Conservation (phyloP, 805 yeast species). For the Wickerhamia fluorescens region DNA sequence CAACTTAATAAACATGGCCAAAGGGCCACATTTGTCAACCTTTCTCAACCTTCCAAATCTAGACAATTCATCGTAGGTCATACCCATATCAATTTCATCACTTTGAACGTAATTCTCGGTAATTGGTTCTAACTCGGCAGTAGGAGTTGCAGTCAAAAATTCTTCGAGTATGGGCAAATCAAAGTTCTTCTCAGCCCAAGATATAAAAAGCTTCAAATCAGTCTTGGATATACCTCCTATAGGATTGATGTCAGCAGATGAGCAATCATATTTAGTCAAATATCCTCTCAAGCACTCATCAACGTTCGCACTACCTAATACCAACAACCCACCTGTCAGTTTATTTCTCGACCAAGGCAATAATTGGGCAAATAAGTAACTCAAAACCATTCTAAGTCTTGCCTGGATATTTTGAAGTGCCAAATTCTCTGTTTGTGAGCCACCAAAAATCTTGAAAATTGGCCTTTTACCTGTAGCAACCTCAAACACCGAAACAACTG, state of each 20-base stretch:
- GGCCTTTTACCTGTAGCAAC: conserved; percentile 89
- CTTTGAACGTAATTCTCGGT: conserved; percentile 89
- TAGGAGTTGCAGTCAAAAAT: conserved; percentile 88
- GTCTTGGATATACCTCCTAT: conserved; percentile 98
- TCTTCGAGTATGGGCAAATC: conserved; percentile 70
- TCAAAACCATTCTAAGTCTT: conserved; percentile 86
- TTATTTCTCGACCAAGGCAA: conserved; percentile 89
- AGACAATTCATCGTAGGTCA: conserved; percentile 91
- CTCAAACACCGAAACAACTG: conserved; percentile 72
- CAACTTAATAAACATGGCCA: conserved; percentile 84
- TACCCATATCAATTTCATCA: conserved; percentile 97
- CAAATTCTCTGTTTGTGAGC: conserved; percentile 81
- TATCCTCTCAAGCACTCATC: conserved; percentile 96
- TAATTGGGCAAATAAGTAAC: conserved; percentile 88
- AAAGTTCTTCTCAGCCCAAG: conserved; percentile 64
- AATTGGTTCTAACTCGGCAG: conserved; percentile 97
- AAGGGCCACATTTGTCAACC: conserved; percentile 93
- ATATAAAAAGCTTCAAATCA: conserved; percentile 80
- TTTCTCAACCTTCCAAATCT: conserved; percentile 87
- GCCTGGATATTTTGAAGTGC: conserved; percentile 98
- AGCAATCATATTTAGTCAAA: conserved; percentile 93
- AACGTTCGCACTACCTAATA: conserved; percentile 93
- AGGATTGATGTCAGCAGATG: conserved; percentile 95
- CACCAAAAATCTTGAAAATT: conserved; percentile 87
- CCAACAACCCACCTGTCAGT: conserved; percentile 70